Conservation (phyloP, 352 stramenopile species). For the Pythium folliculosum region DNA sequence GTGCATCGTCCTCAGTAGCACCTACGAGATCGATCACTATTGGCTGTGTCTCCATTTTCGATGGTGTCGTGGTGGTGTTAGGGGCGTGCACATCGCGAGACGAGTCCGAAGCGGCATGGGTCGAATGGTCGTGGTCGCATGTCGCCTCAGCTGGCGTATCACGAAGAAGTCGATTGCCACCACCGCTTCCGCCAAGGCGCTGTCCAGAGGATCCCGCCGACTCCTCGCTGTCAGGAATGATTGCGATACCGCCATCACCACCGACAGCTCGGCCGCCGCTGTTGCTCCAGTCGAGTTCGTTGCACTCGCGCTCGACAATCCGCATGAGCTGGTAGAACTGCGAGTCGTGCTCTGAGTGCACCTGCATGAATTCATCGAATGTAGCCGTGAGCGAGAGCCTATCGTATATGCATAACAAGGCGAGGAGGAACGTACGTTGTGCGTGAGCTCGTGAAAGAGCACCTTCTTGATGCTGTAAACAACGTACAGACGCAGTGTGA, state of each 20-base stretch:
- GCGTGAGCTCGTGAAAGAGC: conserved; percentile 93
- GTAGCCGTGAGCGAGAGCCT: no score
- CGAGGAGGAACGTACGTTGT: conserved; percentile 86
- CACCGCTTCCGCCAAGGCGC: conserved; percentile 39
- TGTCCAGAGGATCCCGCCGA: conserved; percentile 20
- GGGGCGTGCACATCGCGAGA: not conserved
- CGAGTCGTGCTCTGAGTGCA: conserved; percentile 74
- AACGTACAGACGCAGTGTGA: not conserved
- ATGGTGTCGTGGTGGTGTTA: not conserved
- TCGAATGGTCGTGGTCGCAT: not conserved
- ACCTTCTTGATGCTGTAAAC: conserved; percentile 89
- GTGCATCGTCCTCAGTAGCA: not conserved
- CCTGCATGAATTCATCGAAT: conserved; percentile 26
- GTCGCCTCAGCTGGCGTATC: not conserved
- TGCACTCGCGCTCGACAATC: conserved; percentile 70
- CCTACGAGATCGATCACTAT: not conserved
- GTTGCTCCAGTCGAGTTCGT: conserved; percentile 72
- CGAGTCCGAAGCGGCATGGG: not conserved
- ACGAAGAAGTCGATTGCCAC: conserved; percentile 31
- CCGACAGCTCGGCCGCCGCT: conserved; percentile 42
- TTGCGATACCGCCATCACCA: conserved; percentile 18
- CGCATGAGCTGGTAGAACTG: conserved; percentile 87
- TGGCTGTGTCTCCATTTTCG: not conserved
- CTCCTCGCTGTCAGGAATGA: conserved; percentile 30
- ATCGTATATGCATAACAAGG: no score